Conservation (phyloP, 345 rosid species). For the Arabidopsis thaliana region TAIR10.1 NC_003070.9:3328501-3329000, state of each 20-base stretch:
- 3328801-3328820: conserved; percentile 7
- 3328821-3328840: conserved; percentile 7
- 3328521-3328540: conserved; percentile 9
- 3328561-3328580: conserved; percentile 32
- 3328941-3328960: no score
- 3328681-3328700: conserved; percentile 34
- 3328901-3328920: no score
- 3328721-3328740: conserved; percentile 11
- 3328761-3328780: conserved; percentile 6
- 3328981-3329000: no score
- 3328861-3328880: not conserved
- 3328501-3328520: conserved; percentile 36
- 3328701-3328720: conserved; percentile 35
- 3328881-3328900: conserved; percentile 17
- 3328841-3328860: not conserved
- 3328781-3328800: not conserved
- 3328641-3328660: conserved; percentile 34
- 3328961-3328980: no score
- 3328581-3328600: conserved; percentile 6
- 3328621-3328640: conserved; percentile 26
- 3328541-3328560: not conserved
- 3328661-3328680: conserved; percentile 33
- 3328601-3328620: conserved; percentile 6
- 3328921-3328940: no score
- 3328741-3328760: not conserved